Base-by-base conservation (phyloP, 768 basidiomycete genomes). In the Xerocomellus chrysenteron region DNA sequence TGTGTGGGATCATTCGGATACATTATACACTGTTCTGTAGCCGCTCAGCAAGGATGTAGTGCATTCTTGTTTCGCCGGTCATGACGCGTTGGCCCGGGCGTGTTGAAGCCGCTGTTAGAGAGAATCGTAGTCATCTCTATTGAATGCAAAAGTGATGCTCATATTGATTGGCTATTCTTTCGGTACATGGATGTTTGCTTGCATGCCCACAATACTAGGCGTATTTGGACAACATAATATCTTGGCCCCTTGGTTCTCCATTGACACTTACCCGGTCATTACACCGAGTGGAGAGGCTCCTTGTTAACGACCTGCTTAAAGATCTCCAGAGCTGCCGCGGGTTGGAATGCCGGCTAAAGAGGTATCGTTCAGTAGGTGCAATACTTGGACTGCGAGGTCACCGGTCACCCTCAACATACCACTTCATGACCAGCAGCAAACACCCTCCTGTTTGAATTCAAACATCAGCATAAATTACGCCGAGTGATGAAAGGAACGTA, bases 91-190 rank as follows among this genome's bases (percentile, higher is more conserved):
- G 26, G 26, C n/a, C n/a, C n/a, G n/a, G n/a, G n/a, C n/a, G n/a
- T 26, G 26, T 26, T 26, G 26, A 26, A 26, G 26, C 26, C 26
- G 26, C 5, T 5, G 26, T 5, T 3, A 26, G 26, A 26, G 26
- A 26, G 2, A 26, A 26, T 26, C 5, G 26, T 26, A 26, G 26
- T 5, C 26, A 5, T 5, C 26, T 26, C 26, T 26, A 26, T 26
- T 26, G 26, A 26, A 26, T 5, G 26, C 26, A 26, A 26, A 26
- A 26, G 26, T 5, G 5, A 26, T 96, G 77, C 53, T 74, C 6
- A 80, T 94, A 39, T 70, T 98, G 11, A 59, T 73, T 5, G 65
- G 65, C 5, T 98, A 98, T 69, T 75, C 83, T 3, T 73, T 82
- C 9, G 76, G 70, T 1, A 69, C 91, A 11, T 88, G 83, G 58